Percentiles rank a stretch among this genome's conserved stretches.
Evolutionary conservation across 2,329 filamentous ascomycete genomes (phyloP).

Genomic region (Colletotrichum spinosum): DNA sequence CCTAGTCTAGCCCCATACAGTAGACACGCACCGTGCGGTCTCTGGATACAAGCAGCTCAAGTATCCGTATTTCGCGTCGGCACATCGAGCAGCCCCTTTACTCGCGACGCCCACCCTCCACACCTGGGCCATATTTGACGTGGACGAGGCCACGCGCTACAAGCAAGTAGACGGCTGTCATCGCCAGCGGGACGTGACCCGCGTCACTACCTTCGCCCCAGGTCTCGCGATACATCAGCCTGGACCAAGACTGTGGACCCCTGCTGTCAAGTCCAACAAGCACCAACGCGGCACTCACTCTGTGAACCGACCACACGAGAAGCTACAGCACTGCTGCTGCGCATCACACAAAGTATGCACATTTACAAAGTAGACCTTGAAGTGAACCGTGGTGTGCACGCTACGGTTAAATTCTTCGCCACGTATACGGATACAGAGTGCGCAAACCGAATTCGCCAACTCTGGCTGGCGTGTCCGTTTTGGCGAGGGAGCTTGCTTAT

Average conservation of each 20-base stretch:
- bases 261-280: slow-evolving; percentile 26
- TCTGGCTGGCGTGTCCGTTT: no score
- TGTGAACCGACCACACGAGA: slow-evolving; percentile 13
- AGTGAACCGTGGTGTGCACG: no score
- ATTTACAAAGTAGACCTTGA: no score
- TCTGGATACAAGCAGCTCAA: slow-evolving; percentile 22
- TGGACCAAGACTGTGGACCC: slow-evolving; percentile 3
- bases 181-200: slow-evolving; percentile 10
- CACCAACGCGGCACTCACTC: slow-evolving; percentile 16
- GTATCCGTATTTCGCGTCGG: slow-evolving; percentile 13
- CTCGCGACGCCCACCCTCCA: slow-evolving; percentile 19
- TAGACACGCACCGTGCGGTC: slow-evolving; percentile 1
- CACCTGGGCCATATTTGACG: slow-evolving; percentile 10
- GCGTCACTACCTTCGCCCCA: slow-evolving; percentile 14
- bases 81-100: slow-evolving; percentile 19
- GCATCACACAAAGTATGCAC: background rate
- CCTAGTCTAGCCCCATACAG: background rate
- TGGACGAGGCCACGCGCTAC: slow-evolving; percentile 9
- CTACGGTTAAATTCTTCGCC: no score
- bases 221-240: slow-evolving; percentile 14
- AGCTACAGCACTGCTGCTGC: slow-evolving; percentile 21
- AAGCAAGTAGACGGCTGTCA: background rate
- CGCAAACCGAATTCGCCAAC: no score
- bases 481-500: background rate
- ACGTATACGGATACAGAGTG: no score